phyloP scores from a whole-genome alignment of 257 asterid genomes.

The Solanum lycopersicoides region DNA sequence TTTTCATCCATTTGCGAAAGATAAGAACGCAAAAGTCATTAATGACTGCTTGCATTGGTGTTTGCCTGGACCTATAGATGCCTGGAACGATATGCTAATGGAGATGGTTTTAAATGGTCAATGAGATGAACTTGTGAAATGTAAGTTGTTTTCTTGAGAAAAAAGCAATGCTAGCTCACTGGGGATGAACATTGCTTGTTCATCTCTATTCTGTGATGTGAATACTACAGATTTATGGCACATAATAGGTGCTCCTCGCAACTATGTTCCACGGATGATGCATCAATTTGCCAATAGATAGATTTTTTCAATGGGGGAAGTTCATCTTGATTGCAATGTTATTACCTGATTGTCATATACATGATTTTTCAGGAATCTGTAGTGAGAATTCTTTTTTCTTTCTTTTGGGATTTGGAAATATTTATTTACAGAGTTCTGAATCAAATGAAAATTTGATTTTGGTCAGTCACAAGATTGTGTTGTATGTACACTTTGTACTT shows the following conservation, averaged over 20 bases:
- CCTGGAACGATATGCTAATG: slow-evolving; percentile 82
- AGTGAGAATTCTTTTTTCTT: background rate
- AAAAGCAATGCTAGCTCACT: background rate
- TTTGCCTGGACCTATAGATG: slow-evolving; percentile 81
- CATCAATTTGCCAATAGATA: background rate
- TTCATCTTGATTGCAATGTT: background rate
- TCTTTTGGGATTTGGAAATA: background rate
- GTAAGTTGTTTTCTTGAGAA: background rate
- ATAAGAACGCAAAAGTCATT: slow-evolving; percentile 19
- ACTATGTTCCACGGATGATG: background rate
- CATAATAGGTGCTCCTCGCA: background rate
- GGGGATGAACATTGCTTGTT: background rate
- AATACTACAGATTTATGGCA: background rate
- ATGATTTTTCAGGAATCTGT: background rate
- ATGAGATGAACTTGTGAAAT: background rate
- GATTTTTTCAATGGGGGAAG: background rate
- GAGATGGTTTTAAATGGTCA: slow-evolving; percentile 49
- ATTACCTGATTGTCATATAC: background rate
- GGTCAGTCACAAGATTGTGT: background rate
- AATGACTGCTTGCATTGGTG: slow-evolving; percentile 91
- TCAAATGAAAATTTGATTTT: background rate
- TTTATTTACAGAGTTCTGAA: background rate
- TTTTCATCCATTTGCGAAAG: slow-evolving; percentile 46
- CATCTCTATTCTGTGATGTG: background rate
- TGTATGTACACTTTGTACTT: background rate